Base-by-base conservation (phyloP, 1,284 basidiomycete genomes). In the Pseudozyma tsukubaensis region DNA sequence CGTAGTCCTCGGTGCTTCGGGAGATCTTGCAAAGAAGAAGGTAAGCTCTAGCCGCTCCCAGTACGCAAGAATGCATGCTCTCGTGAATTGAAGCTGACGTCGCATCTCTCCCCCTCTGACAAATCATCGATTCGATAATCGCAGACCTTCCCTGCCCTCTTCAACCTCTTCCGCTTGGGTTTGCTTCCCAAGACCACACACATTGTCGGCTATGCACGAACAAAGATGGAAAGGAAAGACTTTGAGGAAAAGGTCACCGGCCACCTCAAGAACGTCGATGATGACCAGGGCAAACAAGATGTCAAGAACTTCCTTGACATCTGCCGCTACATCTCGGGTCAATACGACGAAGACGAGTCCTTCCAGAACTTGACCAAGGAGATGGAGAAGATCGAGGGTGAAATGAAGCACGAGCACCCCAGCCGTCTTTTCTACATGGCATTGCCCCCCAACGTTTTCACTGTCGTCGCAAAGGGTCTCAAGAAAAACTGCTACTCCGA, bases 1-100 rank as follows among this genome's bases (percentile, higher is more conserved):
- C 18, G 16, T 81, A 94, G 96, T 99, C 60, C 90, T 97, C 67
- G 97, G 97, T 68, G 96, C 96, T 21, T 97, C 94, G 64, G 96
- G 96, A 55, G 96, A 99, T 88, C 89, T 99, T 53, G 97, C 96
- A 67, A 97, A 97, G 91, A 99, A 99, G 88, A 99, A 99, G 90
- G 94, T 92, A 50, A 43, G 81, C 52, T 24, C 14, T 32, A 29
- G 24, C 24, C 24, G 6, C 24, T 29, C 24, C 24, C 6, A 29
- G 24, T 29, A 29, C 24, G 3, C 24, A 29, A 3, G 24, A 29
- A 29, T 29, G 6, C 12, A 16, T 32, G 9, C 21, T 32, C 12
- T 16, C 14, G 18, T 29, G 11, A 11, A 21, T 16, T 32, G 24
- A 16, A 24, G 24, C 45, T 47, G 45, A 47, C 45, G 24, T 29